These are phyloP conservation scores for Zygoascus sp. DNA, from an alignment of 1,139 yeast genomes.

Conservation along the genomic window DNA sequence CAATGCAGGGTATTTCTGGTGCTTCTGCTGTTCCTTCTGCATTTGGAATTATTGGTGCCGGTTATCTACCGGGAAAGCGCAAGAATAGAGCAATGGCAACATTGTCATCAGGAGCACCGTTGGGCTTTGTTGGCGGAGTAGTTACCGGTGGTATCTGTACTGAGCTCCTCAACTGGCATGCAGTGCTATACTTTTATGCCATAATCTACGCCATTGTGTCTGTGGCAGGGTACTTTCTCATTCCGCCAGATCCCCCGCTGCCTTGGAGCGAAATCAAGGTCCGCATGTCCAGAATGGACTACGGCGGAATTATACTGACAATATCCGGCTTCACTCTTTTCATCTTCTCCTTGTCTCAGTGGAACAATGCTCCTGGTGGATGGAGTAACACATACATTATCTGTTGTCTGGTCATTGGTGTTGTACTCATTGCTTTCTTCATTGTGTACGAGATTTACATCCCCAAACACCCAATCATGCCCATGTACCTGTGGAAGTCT, in stretches of 20 bases:
- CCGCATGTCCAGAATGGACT: slow-evolving; percentile 35
- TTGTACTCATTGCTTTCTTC: slow-evolving; percentile 34
- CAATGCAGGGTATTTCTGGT: slow-evolving; percentile 40
- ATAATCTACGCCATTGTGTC: slow-evolving; percentile 36
- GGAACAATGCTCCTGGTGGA: slow-evolving; percentile 37
- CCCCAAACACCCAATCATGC: slow-evolving; percentile 43
- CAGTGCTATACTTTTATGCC: slow-evolving; percentile 39
- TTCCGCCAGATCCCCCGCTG: slow-evolving; percentile 33
- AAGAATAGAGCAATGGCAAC: slow-evolving; percentile 43
- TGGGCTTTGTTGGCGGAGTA: slow-evolving; percentile 41
- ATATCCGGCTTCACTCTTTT: slow-evolving; percentile 38
- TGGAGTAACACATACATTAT: slow-evolving; percentile 46
- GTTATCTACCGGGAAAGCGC: slow-evolving; percentile 37
- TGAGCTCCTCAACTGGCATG: slow-evolving; percentile 39
- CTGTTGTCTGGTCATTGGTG: slow-evolving; percentile 40
- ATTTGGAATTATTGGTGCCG: slow-evolving; percentile 42
- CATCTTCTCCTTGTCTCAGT: slow-evolving; percentile 41
- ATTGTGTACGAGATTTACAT: slow-evolving; percentile 38
- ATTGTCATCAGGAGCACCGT: slow-evolving; percentile 45
- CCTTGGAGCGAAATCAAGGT: slow-evolving; percentile 15
- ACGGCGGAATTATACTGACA: slow-evolving; percentile 39
- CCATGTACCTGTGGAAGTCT: slow-evolving; percentile 39
- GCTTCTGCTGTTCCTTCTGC: slow-evolving; percentile 44
- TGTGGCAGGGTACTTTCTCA: slow-evolving; percentile 28
- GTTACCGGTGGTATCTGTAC: slow-evolving; percentile 43